These are phyloP conservation scores for Gracilariopsis chorda DNA, from an alignment of 23 red algal species.

Conservation along the genomic window DNA sequence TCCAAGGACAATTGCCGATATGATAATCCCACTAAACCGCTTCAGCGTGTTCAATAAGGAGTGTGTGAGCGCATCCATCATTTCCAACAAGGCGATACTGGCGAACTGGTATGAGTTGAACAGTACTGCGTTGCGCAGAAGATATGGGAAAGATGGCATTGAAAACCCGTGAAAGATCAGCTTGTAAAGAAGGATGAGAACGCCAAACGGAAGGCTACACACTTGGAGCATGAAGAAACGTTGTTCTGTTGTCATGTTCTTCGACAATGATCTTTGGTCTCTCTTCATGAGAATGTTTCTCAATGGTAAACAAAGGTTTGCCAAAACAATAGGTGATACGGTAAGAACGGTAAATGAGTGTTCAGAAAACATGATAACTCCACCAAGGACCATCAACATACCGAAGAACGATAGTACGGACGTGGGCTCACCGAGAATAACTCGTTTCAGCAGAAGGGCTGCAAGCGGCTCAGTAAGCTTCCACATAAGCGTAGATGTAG, in stretches of 20 bases:
- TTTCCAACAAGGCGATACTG: not conserved
- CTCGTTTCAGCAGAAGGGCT: not conserved
- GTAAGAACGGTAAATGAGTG: not conserved
- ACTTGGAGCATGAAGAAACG: not conserved
- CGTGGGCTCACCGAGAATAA: not conserved
- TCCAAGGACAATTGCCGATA: not conserved
- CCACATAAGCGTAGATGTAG: slow-evolving; percentile 15
- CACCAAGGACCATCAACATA: not conserved
- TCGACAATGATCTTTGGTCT: not conserved
- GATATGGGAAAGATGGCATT: not conserved
- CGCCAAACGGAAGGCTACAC: not conserved
- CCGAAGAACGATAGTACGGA: not conserved
- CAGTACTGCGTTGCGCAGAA: not conserved
- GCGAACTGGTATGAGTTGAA: slow-evolving; percentile 31
- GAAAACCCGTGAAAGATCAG: not conserved
- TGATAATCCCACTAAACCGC: slow-evolving; percentile 16
- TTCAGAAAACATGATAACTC: slow-evolving; percentile 9
- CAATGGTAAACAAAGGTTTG: slow-evolving; percentile 4
- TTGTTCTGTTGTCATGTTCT: not conserved
- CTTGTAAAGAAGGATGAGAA: not conserved
- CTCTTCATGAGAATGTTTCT: slow-evolving; percentile 14
- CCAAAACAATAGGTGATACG: slow-evolving; percentile 25
- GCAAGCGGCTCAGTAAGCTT: slow-evolving; percentile 32
- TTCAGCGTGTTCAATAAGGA: slow-evolving; percentile 26
- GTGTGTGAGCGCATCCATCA: slow-evolving; percentile 11